phyloP scores from a whole-genome alignment of 1,284 basidiomycete genomes.

The Polyporus tsugae region DNA sequence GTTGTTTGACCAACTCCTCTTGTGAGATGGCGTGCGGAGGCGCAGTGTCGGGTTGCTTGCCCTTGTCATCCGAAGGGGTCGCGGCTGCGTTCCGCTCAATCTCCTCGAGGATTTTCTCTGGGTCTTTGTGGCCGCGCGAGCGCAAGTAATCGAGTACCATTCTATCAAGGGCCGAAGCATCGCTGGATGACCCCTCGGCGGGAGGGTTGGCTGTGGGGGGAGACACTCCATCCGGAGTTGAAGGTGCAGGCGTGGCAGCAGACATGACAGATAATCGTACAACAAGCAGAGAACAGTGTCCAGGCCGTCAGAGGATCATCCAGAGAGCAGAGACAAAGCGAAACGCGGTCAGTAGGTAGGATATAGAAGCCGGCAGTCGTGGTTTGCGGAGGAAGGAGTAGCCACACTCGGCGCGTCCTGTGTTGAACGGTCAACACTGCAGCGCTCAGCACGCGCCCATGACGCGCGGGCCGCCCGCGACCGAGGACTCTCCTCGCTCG shows the following conservation, averaged over 20 bases:
- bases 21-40: constrained; percentile 51
- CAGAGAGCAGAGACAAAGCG: not conserved
- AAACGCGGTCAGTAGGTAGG: not conserved
- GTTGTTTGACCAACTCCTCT: constrained; percentile 71
- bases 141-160: constrained; percentile 88
- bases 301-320: constrained; percentile 6
- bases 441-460: constrained; percentile 23
- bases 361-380: constrained; percentile 1
- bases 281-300: constrained; percentile 14
- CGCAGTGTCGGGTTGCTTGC: constrained; percentile 55
- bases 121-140: constrained; percentile 80
- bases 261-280: constrained; percentile 47
- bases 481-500: no score
- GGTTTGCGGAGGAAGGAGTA: constrained; percentile 9
- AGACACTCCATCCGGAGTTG: constrained; percentile 43
- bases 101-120: constrained; percentile 80
- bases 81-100: constrained; percentile 58
- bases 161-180: constrained; percentile 55
- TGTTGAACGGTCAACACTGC: not conserved
- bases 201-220: constrained; percentile 32
- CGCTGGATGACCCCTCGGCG: constrained; percentile 29
- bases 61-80: constrained; percentile 52
- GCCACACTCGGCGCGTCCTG: constrained; percentile 18
- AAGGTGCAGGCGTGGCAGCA: constrained; percentile 51
- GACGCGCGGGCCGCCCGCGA: no score